phyloP scores from a whole-genome alignment of 192 early-diverging fungal genomes.

The Coemansia sp. region DNA sequence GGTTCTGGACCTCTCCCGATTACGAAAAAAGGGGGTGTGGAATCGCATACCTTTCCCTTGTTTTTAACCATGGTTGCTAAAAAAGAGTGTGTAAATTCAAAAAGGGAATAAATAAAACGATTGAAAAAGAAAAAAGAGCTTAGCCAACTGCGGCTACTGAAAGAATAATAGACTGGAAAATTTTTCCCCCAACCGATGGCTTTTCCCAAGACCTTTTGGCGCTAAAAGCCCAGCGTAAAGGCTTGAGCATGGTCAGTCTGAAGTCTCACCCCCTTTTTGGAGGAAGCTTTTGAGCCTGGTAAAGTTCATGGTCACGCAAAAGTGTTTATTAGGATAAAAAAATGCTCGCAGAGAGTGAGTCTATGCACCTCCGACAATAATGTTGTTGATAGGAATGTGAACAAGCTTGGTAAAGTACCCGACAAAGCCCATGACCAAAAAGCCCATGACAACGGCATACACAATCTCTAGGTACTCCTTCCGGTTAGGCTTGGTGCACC shows the following conservation, averaged over 20 bases:
- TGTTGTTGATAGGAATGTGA: constrained; percentile 99
- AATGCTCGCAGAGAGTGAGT: background rate
- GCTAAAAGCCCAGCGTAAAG: background rate
- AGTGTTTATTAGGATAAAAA: constrained; percentile 11
- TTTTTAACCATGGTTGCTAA: constrained; percentile 79
- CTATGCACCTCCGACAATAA: constrained; percentile 78
- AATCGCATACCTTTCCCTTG: constrained; percentile 87
- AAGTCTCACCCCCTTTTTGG: background rate
- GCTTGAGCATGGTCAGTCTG: background rate
- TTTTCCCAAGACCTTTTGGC: background rate
- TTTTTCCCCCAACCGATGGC: constrained; percentile 11
- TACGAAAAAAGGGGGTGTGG: background rate
- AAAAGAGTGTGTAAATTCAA: background rate
- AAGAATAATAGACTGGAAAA: constrained; percentile 6
- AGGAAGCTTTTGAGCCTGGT: background rate
- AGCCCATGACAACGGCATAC: constrained; percentile 92
- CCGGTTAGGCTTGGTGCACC: constrained; percentile 97
- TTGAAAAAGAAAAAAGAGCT: background rate
- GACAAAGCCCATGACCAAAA: constrained; percentile 95
- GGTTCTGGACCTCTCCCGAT: background rate
- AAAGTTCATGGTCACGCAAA: background rate
- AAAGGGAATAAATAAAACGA: constrained; percentile 10
- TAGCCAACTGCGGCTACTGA: background rate
- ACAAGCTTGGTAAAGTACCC: constrained; percentile 99
- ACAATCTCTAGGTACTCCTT: constrained; percentile 96